Conservation (phyloP, 2,329 filamentous ascomycete genomes). For the Catunica adiposa region DNA sequence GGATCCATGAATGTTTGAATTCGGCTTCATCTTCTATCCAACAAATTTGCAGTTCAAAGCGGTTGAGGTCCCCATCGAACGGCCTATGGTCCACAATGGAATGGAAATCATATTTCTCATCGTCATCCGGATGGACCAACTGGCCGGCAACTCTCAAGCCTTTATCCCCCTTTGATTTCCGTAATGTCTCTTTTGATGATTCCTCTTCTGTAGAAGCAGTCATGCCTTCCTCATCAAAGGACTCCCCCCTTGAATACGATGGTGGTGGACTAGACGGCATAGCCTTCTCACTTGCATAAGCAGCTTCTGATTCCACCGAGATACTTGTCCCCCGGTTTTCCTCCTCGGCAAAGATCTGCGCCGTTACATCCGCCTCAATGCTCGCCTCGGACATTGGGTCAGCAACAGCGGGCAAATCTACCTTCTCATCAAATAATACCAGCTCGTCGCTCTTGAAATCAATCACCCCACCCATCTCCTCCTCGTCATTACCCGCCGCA, state of each 20-base stretch:
- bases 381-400: neutral
- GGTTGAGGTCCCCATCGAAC: slow-evolving; percentile 5
- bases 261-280: neutral
- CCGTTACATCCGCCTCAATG: neutral
- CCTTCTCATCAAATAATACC: neutral
- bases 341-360: slow-evolving; percentile 1
- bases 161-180: too few species aligned
- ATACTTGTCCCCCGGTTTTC: neutral
- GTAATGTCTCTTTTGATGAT: too few species aligned
- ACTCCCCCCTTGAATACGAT: too few species aligned
- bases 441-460: neutral
- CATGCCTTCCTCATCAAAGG: too few species aligned
- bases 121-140: neutral
- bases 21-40: neutral
- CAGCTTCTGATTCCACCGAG: neutral
- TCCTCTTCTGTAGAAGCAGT: too few species aligned
- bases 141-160: neutral
- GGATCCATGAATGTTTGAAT: neutral
- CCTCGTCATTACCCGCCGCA: neutral
- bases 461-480: neutral
- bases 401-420: neutral
- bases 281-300: neutral
- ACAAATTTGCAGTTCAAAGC: slow-evolving; percentile 9
- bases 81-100: slow-evolving; percentile 1
- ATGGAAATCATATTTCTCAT: neutral